phyloP scores from a whole-genome alignment of 768 basidiomycete genomes.

The Tremella fuciformis region DNA sequence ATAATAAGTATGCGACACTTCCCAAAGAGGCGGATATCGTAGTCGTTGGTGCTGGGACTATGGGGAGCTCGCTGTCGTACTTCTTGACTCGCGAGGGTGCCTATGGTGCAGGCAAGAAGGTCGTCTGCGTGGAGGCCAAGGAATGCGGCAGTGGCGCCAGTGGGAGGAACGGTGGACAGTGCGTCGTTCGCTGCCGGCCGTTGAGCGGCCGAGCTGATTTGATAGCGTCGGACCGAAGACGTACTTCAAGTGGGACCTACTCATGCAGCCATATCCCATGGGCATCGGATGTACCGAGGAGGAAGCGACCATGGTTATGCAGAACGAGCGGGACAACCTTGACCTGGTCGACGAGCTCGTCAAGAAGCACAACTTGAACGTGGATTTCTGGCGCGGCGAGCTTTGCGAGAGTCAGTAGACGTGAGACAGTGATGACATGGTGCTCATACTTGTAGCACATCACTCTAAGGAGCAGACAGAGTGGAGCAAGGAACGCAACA shows the following conservation, averaged over 20 bases:
- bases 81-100: slow-evolving; percentile 24
- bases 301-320: slow-evolving; percentile 24
- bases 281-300: slow-evolving; percentile 21
- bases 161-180: slow-evolving; percentile 8
- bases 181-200: not conserved
- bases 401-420: slow-evolving; percentile 21
- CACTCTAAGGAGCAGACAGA: slow-evolving; percentile 14
- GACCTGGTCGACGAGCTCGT: slow-evolving; percentile 24
- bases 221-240: slow-evolving; percentile 23
- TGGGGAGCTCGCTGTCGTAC: slow-evolving; percentile 21
- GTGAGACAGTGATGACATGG: not conserved
- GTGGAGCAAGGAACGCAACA: slow-evolving; percentile 4
- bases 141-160: slow-evolving; percentile 20
- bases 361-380: slow-evolving; percentile 18
- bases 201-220: not conserved
- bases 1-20: slow-evolving; percentile 12
- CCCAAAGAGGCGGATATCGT: slow-evolving; percentile 23
- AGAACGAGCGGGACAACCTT: slow-evolving; percentile 33
- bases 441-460: not conserved
- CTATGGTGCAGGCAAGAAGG: slow-evolving; percentile 16
- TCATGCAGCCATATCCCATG: slow-evolving; percentile 16
- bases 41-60: slow-evolving; percentile 32
- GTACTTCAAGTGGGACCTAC: slow-evolving; percentile 15
- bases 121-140: slow-evolving; percentile 22
- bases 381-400: slow-evolving; percentile 36